Evolutionary conservation across 2,329 filamentous ascomycete species (phyloP).

Genomic region (Periconia digitata): DNA sequence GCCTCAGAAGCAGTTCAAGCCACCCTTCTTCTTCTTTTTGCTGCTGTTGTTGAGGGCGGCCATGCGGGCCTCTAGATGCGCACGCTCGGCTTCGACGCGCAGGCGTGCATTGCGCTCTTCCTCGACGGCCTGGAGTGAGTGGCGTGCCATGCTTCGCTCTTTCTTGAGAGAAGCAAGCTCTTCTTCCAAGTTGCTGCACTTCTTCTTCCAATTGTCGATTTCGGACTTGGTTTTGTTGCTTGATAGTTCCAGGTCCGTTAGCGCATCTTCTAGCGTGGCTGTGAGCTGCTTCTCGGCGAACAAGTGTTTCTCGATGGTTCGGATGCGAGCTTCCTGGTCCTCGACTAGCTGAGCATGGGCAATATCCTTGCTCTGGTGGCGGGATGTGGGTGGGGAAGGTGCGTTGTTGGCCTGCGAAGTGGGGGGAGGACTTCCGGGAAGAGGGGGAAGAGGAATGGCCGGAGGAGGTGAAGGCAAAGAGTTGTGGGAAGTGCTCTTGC

Average conservation of each 20-base stretch:
- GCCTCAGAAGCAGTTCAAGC: slow-evolving; percentile 90
- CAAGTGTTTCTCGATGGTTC: slow-evolving; percentile 94
- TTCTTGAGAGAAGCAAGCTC: slow-evolving; percentile 68
- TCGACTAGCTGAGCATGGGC: slow-evolving; percentile 80
- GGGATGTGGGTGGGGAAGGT: slow-evolving; percentile 61
- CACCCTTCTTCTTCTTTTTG: slow-evolving; percentile 92
- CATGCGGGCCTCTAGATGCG: slow-evolving; percentile 87
- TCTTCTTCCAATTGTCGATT: slow-evolving; percentile 87
- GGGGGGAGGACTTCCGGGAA: slow-evolving; percentile 60
- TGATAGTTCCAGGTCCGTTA: slow-evolving; percentile 89
- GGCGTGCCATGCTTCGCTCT: slow-evolving; percentile 60
- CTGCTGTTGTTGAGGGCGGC: slow-evolving; percentile 75
- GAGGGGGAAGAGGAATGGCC: slow-evolving; percentile 89
- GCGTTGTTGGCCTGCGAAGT: slow-evolving; percentile 51
- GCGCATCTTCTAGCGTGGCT: slow-evolving; percentile 89
- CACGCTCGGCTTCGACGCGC: slow-evolving; percentile 84
- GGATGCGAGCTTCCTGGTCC: slow-evolving; percentile 92
- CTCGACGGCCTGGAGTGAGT: slow-evolving; percentile 84
- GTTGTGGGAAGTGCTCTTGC: slow-evolving; percentile 80
- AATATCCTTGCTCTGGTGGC: slow-evolving; percentile 81
- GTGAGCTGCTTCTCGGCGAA: slow-evolving; percentile 96
- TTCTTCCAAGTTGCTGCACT: slow-evolving; percentile 72
- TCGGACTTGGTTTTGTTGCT: slow-evolving; percentile 91
- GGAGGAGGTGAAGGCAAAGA: slow-evolving; percentile 92
- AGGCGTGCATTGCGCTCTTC: slow-evolving; percentile 92